A percentile compares a stretch with the other conserved stretches of the same genome.
Evolutionary conservation across 2,329 filamentous ascomycete species (phyloP).

Genomic region (Cladophialophora immunda): DNA sequence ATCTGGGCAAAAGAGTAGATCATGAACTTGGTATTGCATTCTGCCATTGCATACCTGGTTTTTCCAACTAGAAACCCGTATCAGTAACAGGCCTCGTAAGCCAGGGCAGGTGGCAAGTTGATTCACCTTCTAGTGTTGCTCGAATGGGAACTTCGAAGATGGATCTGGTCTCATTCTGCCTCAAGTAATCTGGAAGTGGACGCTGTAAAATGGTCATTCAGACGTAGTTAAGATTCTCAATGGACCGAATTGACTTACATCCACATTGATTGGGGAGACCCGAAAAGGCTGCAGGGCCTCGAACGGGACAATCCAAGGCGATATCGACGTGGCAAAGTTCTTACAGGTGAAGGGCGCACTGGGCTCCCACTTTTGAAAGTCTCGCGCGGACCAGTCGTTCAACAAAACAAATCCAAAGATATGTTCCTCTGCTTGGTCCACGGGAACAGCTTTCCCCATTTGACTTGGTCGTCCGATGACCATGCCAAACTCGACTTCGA

Average conservation of each 20-base stretch:
- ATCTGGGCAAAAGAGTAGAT: slow-evolving; percentile 86
- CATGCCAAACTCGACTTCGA: slow-evolving; percentile 82
- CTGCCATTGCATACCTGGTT: slow-evolving; percentile 54
- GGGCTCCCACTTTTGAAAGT: slow-evolving; percentile 45
- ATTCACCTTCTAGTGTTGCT: slow-evolving; percentile 25
- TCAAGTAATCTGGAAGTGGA: slow-evolving; percentile 15
- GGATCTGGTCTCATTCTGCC: slow-evolving; percentile 14
- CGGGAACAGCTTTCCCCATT: slow-evolving; percentile 68
- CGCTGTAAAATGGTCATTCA: slow-evolving; percentile 18
- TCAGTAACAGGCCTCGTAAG: neutral
- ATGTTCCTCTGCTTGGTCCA: slow-evolving; percentile 71
- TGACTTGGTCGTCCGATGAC: slow-evolving; percentile 72
- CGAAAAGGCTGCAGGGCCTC: slow-evolving; percentile 58
- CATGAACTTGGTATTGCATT: slow-evolving; percentile 69
- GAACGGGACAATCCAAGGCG: slow-evolving; percentile 68
- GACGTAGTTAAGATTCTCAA: neutral
- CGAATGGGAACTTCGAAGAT: slow-evolving; percentile 22
- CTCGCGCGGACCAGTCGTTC: slow-evolving; percentile 77
- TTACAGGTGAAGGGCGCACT: slow-evolving; percentile 68
- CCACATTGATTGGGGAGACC: slow-evolving; percentile 13
- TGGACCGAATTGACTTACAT: slow-evolving; percentile 9
- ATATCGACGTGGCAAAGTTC: slow-evolving; percentile 67
- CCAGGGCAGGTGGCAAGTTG: neutral
- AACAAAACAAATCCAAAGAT: slow-evolving; percentile 82
- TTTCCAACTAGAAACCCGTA: slow-evolving; percentile 7